Evolutionary conservation across 306 rosid species (phyloP), one percentile per base, ranked within the genome.

Genomic region (Canavalia gladiata): DNA sequence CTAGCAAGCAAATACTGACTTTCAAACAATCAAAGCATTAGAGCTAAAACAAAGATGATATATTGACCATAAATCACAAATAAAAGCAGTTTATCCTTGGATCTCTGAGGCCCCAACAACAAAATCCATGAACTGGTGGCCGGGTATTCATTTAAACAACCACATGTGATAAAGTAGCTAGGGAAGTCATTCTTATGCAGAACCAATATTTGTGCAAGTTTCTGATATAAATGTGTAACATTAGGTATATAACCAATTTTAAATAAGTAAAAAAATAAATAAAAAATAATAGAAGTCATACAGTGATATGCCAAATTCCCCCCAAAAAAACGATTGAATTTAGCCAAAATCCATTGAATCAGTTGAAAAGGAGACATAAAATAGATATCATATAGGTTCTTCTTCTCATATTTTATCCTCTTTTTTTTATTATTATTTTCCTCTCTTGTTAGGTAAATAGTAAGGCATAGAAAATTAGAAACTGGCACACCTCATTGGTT

Each of bases 1-100:
- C 68, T 54, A 41, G 46, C 25, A 56, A 42, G 35, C 33, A 67
- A 68, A 30, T 55, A 62, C 49, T 7, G 5, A 59, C 25, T 59
- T 76, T 70, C 72, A 31, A 43, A 13, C 34, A 69, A 29, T 29
- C 18, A 64, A 60, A 68, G 30, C 31, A 57, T 59, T 35, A 30
- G 42, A 50, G 62, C 54, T 8, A 54, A 59, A 76, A 30, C 25
- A 18, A 37, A 58, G 13, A 5, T 45, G 11, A 6, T 13, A 59
- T 50, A 12, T 59, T 47, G 58, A 75, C 64, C 10, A 56, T 6
- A 50, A 67, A 12, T 34, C 56, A 67, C 73, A 75, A 65, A 54
- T 6, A 4, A 29, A 56, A 75, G 54, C 50, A 30, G 65, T 50
- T 67, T 34, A 67, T 33, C 55, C 9, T 6, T 11, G 8, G 72